Evolutionary conservation across 495 filamentous ascomycete species (phyloP), one percentile per base, ranked within the genome.

Genomic region (Penicillium mononematosum): DNA sequence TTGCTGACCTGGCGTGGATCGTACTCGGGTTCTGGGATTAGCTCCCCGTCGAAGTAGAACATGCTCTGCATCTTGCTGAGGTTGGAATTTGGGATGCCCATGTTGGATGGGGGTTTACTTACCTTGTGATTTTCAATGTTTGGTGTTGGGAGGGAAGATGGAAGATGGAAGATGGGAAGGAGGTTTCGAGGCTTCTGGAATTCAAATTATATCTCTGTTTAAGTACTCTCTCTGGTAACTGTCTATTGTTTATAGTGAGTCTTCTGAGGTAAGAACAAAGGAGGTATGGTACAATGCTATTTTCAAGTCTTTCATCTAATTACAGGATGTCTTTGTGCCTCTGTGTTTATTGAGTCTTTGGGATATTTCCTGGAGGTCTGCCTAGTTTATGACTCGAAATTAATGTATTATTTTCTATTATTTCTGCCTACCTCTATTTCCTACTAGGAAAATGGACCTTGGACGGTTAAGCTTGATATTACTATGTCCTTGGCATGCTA

Each of bases 21-120:
- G 53, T 46, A 47, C 22, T 55, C 53, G 19, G 53, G 43, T 11
- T 55, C 53, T 19, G 31, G 43, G 53, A 55, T 36, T 36, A 47
- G 31, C 14, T 36, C n/a, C 8, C 53, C 53, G n/a, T 55, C 53
- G 31, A 38, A 25, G 44, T 38, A 55, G 43, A 55, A 55, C 53
- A 55, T 55, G 22, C 53, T 44, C 17, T 43, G 50, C 50, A 53
- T 53, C 5, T 45, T 25, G 7, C 0, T 7, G 36, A 39, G 36
- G 14, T n/a, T n/a, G 27, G 45, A 12, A 20, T 31, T 31, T n/a
- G 19, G 45, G 9, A 41, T 29, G 24, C 0, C 2, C 25, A 46
- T 29, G 44, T n/a, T 29, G 44, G 14, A 39, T 39, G 36, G 36
- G 5, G 5, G 25, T 19, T 11, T 16, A 9, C 11, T 16, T 8